A percentile compares a stretch with the other conserved stretches of the same genome.
These are phyloP conservation scores for Pseudocercospora fuligena DNA, from an alignment of 2,329 filamentous ascomycete genomes.

Conservation along the genomic window DNA sequence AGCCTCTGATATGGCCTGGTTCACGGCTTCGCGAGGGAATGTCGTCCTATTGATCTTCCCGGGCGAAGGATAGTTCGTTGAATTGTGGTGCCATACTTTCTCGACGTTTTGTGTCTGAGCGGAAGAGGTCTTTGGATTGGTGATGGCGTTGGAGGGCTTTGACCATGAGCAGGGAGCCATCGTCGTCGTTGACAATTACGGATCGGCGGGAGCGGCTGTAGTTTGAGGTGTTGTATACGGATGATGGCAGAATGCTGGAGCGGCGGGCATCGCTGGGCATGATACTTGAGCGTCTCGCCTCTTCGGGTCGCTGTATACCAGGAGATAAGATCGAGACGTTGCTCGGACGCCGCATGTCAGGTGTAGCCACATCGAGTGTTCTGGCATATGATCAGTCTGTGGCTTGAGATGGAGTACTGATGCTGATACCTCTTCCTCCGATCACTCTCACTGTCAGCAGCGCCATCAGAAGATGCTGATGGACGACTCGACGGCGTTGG, in stretches of 20 bases:
- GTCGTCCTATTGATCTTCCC: conserved; percentile 9
- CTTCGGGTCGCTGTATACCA: conserved; percentile 1
- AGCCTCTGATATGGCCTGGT: not conserved
- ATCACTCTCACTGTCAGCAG: not conserved
- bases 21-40: not conserved
- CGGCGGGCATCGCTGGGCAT: conserved; percentile 3
- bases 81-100: conserved; percentile 10
- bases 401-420: not conserved
- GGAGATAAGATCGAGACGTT: not conserved
- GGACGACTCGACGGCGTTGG: not conserved
- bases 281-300: not conserved
- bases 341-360: not conserved
- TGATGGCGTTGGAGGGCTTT: conserved; percentile 18
- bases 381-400: not conserved
- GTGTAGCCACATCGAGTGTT: not conserved
- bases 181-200: conserved; percentile 12
- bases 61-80: conserved; percentile 7
- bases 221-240: conserved; percentile 3
- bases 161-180: conserved; percentile 18
- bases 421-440: not conserved
- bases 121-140: conserved; percentile 19
- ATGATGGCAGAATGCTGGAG: conserved; percentile 10
- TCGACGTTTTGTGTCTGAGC: conserved; percentile 18
- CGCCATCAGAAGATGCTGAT: conserved; percentile 3
- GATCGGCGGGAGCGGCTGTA: conserved; percentile 17